A percentile compares a stretch with the other conserved stretches of the same genome.
These are phyloP conservation scores for Skeletonema costatum DNA, from an alignment of 108 stramenopile genomes.

Conservation along the genomic window DNA sequence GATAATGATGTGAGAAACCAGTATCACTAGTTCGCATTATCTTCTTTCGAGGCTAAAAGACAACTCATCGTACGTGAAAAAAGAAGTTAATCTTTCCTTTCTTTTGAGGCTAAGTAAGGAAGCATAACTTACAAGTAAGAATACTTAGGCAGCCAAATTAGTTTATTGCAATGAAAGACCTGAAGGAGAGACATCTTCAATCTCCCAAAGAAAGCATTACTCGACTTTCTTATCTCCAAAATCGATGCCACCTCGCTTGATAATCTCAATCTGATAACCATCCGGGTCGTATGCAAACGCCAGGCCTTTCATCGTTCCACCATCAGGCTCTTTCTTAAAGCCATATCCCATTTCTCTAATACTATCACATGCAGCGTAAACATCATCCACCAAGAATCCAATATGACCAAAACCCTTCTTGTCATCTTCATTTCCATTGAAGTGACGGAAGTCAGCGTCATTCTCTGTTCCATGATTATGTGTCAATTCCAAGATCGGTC, in stretches of 20 bases:
- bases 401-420: conserved; percentile 97
- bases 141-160: background rate
- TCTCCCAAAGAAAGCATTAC: background rate
- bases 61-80: too few species aligned
- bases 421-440: conserved; percentile 96
- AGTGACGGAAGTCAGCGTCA: conserved; percentile 79
- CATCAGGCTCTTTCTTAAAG: conserved; percentile 84
- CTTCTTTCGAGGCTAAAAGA: too few species aligned
- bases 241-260: conserved; percentile 78
- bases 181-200: too few species aligned
- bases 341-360: conserved; percentile 80
- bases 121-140: too few species aligned
- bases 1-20: too few species aligned
- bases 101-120: too few species aligned
- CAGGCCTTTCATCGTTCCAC: conserved; percentile 87
- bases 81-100: too few species aligned
- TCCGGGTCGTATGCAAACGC: conserved; percentile 91
- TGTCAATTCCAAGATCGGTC: conserved; percentile 90
- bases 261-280: conserved; percentile 85
- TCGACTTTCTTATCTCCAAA: conserved; percentile 70
- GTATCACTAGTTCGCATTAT: too few species aligned
- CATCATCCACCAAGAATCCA: conserved; percentile 96
- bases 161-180: background rate
- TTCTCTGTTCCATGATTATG: conserved; percentile 95
- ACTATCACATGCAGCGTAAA: conserved; percentile 88